These are phyloP conservation scores for Daldinia decipiens DNA, from an alignment of 495 filamentous ascomycete species.

Conservation along the genomic window DNA sequence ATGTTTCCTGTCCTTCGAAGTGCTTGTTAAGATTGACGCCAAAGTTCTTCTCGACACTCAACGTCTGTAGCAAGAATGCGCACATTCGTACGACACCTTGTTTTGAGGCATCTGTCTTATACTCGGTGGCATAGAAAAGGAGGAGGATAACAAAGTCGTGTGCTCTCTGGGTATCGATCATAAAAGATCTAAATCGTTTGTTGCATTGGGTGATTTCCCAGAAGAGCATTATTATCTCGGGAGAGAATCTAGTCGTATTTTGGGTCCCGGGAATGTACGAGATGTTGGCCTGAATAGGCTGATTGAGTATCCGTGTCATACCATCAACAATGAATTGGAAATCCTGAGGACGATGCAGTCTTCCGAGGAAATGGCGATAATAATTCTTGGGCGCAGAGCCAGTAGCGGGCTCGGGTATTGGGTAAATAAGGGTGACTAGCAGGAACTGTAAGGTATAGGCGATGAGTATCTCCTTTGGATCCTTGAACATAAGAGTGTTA, in stretches of 20 bases:
- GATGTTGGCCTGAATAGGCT: constrained; percentile 85
- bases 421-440: constrained; percentile 88
- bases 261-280: constrained; percentile 93
- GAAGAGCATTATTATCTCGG: constrained; percentile 97
- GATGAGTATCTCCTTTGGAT: constrained; percentile 90
- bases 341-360: constrained; percentile 92
- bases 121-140: constrained; percentile 91
- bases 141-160: constrained; percentile 93
- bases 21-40: constrained; percentile 87
- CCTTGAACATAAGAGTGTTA: constrained; percentile 92
- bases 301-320: constrained; percentile 92
- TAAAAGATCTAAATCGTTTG: constrained; percentile 95
- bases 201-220: constrained; percentile 99
- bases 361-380: constrained; percentile 90
- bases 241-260: constrained; percentile 83
- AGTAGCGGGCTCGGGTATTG: constrained; percentile 81
- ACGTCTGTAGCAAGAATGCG: constrained; percentile 92
- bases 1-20: constrained; percentile 88
- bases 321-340: constrained; percentile 98
- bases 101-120: constrained; percentile 84
- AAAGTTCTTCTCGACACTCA: constrained; percentile 93
- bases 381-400: constrained; percentile 76
- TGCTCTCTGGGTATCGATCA: constrained; percentile 92
- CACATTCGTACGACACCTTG: constrained; percentile 96
- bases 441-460: constrained; percentile 92